A percentile compares a stretch with the other conserved stretches of the same genome.
Conservation (phyloP, 1,284 basidiomycete species). For the Cryptococcus deneoformans region DNA sequence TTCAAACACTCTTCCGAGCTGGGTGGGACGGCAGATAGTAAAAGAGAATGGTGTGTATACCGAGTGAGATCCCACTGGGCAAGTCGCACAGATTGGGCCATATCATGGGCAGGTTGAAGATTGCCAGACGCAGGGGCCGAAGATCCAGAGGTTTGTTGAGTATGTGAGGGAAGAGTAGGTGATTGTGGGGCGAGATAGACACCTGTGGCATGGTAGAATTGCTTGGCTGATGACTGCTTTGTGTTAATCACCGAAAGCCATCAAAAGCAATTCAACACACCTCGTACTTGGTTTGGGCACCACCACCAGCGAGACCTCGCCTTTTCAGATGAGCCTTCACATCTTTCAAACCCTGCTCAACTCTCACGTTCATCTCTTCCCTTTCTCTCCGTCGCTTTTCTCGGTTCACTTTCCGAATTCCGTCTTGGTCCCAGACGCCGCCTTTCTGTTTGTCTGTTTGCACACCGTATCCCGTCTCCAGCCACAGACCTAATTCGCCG, state of each 20-base stretch:
- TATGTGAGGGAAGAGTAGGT: conserved; percentile 1
- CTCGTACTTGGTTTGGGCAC: conserved; percentile 42
- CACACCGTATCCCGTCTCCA: conserved; percentile 38
- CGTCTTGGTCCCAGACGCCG: conserved; percentile 27
- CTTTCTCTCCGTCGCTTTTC: conserved; percentile 33
- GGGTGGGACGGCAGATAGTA: conserved; percentile 47
- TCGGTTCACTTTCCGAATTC: conserved; percentile 31
- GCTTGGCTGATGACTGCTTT: conserved; percentile 35
- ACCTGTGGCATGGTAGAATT: conserved; percentile 43
- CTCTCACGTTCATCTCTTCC: conserved; percentile 39
- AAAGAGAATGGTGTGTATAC: conserved; percentile 45
- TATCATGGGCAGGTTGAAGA: conserved; percentile 18
- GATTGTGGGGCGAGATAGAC: conserved; percentile 33
- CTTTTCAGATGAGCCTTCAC: conserved; percentile 44
- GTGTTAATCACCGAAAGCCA: not conserved
- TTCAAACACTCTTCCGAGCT: conserved; percentile 45
- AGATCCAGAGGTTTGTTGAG: conserved; percentile 3
- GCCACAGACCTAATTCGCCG: conserved; percentile 39
- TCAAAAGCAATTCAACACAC: conserved; percentile 21
- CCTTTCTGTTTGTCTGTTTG: conserved; percentile 8
- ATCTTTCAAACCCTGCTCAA: conserved; percentile 31
- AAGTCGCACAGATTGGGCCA: conserved; percentile 35
- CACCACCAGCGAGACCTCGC: conserved; percentile 39
- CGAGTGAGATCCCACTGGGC: conserved; percentile 44
- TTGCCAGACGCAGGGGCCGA: conserved; percentile 5